Base-by-base conservation (phyloP, 257 asterid genomes). In the Anisodus acutangulus region DNA sequence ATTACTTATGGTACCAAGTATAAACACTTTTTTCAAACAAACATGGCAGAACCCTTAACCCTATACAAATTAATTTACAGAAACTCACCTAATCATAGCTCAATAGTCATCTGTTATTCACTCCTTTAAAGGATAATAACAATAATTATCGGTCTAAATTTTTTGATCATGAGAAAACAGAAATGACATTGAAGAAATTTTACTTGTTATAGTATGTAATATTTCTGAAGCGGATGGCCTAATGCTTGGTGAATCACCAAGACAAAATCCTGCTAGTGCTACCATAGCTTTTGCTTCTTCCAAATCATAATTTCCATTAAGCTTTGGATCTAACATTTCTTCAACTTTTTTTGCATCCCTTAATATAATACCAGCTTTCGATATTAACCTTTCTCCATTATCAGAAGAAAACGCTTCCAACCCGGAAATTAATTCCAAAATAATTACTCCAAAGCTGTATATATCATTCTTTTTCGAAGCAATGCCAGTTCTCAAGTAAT, bases 361-460 rank as follows among this genome's bases (percentile, higher is more conserved):
- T 51, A 91, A 55, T 88, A 91, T 55, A 57, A 85, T 88, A 59
- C 71, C 89, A 9, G 87, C 93, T 79, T 82, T 85, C 1, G 85
- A 84, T 37, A 90, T 74, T 87, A 94, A 83, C 62, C 90, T 88
- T 86, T 92, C 2, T 31, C 35, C 94, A 0, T 79, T 86, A 11
- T 74, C 55, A 4, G 91, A 86, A 70, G 83, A 37, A 17, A 89
- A 82, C 0, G 96, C 97, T 85, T 92, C 94, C 51, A 84, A 51
- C 53, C 98, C 98, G 0, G 98, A 93, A 3, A 94, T 86, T 58
- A 94, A 87, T 55, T 94, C 97, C 88, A 93, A 55, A 22, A 94
- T 54, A 3, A 92, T 78, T 1, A 93, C 92, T 2, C 97, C 98
- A 2, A 87, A 94, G 83, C 97, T 90, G 81, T 93, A 94, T 0